phyloP scores from a whole-genome alignment of 2,329 filamentous ascomycete species.

The Dothistroma septosporum region DNA sequence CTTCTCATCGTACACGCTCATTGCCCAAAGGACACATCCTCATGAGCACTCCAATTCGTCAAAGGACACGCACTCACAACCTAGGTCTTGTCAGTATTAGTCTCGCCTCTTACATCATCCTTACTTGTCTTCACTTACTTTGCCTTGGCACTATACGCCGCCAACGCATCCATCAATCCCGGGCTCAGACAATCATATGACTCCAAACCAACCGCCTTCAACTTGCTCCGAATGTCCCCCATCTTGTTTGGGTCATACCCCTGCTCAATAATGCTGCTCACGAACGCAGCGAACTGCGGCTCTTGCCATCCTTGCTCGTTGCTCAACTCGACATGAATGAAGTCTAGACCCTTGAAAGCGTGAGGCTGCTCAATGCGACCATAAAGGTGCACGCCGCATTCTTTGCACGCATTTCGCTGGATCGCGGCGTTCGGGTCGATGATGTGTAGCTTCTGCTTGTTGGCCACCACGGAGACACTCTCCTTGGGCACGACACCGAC shows the following conservation, averaged over 20 bases:
- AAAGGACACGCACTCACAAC: not conserved
- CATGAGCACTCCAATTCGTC: not conserved
- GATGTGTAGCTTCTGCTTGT: constrained; percentile 54
- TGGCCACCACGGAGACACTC: constrained; percentile 54
- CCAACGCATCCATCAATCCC: constrained; percentile 55
- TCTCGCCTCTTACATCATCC: not conserved
- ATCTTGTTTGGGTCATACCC: constrained; percentile 56
- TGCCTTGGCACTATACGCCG: constrained; percentile 22
- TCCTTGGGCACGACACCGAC: constrained; percentile 58
- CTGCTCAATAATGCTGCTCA: constrained; percentile 65
- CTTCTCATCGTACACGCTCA: not conserved
- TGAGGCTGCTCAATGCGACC: constrained; percentile 63
- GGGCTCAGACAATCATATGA: constrained; percentile 62
- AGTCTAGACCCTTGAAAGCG: constrained; percentile 65
- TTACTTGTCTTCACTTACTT: constrained; percentile 15
- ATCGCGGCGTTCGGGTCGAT: constrained; percentile 56
- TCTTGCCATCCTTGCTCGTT: constrained; percentile 64
- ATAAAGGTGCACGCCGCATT: constrained; percentile 60
- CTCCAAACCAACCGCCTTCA: constrained; percentile 55
- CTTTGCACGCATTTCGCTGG: constrained; percentile 57
- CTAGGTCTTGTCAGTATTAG: not conserved
- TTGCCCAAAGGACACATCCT: not conserved
- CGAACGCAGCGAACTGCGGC: constrained; percentile 66
- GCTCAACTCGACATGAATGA: constrained; percentile 62
- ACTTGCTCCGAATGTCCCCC: constrained; percentile 51